Percentiles rank a stretch among this genome's conserved stretches.
These are phyloP conservation scores for Trichoderma guizhouense DNA, from an alignment of 2,329 filamentous ascomycete species.

Conservation along the genomic window DNA sequence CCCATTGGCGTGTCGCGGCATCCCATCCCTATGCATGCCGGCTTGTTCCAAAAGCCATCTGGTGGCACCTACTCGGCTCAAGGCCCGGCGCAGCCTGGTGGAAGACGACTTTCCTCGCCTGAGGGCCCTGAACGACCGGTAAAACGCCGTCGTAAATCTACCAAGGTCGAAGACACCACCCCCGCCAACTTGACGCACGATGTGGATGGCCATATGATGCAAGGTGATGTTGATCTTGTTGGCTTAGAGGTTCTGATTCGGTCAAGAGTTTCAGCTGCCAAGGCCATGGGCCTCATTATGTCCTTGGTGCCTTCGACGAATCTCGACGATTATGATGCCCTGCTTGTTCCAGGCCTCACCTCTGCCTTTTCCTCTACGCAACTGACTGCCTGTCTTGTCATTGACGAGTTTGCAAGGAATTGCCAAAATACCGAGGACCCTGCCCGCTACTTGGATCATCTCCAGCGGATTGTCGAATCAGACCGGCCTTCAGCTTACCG, in stretches of 20 bases:
- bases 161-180: slow-evolving; percentile 71
- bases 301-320: slow-evolving; percentile 65
- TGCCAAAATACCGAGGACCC: slow-evolving; percentile 41
- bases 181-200: slow-evolving; percentile 75
- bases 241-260: slow-evolving; percentile 84
- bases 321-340: slow-evolving; percentile 61
- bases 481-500: slow-evolving; percentile 81
- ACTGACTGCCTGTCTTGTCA: slow-evolving; percentile 73
- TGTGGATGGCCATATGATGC: slow-evolving; percentile 96
- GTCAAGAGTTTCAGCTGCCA: slow-evolving; percentile 82
- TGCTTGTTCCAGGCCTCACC: slow-evolving; percentile 62
- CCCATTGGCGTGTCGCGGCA: slow-evolving; percentile 89
- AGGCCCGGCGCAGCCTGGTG: slow-evolving; percentile 42
- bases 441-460: slow-evolving; percentile 55
- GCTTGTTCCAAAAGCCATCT: slow-evolving; percentile 89
- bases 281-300: slow-evolving; percentile 82
- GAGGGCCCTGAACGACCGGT: slow-evolving; percentile 59
- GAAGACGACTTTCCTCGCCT: slow-evolving; percentile 48
- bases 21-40: slow-evolving; percentile 86
- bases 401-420: slow-evolving; percentile 82
- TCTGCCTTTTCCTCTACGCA: slow-evolving; percentile 83
- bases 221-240: slow-evolving; percentile 92
- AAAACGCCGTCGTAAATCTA: slow-evolving; percentile 77
- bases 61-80: slow-evolving; percentile 71
- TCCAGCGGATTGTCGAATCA: slow-evolving; percentile 75